Conservation (phyloP, 2,329 filamentous ascomycete species). For the Dothideomycetidae sp. region DNA sequence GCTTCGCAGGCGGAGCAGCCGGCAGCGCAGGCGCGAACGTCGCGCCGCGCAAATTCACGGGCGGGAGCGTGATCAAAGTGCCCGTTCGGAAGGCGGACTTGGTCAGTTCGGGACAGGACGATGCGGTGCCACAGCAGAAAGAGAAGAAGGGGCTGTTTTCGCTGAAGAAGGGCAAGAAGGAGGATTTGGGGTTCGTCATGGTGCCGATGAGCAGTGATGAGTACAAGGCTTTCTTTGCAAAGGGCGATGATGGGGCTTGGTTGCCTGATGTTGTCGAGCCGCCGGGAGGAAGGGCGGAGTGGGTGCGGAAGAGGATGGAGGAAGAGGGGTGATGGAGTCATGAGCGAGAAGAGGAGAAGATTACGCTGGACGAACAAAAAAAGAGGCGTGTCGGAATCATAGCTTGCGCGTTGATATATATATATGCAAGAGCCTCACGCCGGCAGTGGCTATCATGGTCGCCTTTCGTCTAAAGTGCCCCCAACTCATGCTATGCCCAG, state of each 20-base stretch:
- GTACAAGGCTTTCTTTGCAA: conserved; percentile 15
- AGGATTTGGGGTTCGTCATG: conserved; percentile 13
- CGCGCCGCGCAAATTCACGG: conserved; percentile 14
- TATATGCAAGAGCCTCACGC: no score
- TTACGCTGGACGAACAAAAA: no score
- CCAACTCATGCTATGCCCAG: no score
- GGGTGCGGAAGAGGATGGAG: conserved; percentile 10
- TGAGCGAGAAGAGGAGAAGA: no score
- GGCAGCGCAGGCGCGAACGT: conserved; percentile 13
- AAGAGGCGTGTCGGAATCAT: no score
- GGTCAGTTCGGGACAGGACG: background rate
- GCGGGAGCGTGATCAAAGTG: conserved; percentile 13
- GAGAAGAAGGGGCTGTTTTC: conserved; percentile 7
- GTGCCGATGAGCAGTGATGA: conserved; percentile 14
- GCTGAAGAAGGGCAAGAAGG: conserved; percentile 5
- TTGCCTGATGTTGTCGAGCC: conserved; percentile 12
- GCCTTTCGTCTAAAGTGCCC: no score
- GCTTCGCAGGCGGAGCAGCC: background rate
- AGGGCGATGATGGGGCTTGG: conserved; percentile 14
- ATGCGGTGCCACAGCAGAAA: background rate
- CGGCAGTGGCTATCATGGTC: no score
- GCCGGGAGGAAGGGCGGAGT: conserved; percentile 12
- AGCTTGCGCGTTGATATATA: no score
- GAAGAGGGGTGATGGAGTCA: no score
- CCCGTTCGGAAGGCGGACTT: conserved; percentile 13